Evolutionary conservation across 345 rosid genomes (phyloP).

Genomic region (Bretschneidera sinensis): DNA sequence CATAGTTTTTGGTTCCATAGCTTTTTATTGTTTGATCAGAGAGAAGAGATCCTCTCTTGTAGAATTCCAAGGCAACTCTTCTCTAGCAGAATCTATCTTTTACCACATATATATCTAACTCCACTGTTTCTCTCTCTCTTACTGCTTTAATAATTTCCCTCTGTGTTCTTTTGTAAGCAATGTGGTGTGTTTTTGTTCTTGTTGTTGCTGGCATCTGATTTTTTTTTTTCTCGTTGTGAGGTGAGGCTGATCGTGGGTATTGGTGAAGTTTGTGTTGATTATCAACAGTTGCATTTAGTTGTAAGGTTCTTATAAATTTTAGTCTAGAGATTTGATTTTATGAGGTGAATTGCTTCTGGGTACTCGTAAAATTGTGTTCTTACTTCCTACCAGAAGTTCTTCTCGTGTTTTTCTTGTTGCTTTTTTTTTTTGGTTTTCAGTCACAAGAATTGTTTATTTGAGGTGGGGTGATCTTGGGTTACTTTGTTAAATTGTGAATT

Average conservation of each 20-base stretch:
- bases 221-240: slow-evolving; percentile 12
- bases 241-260: slow-evolving; percentile 2
- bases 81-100: slow-evolving; percentile 29
- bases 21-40: too few relatives aligned
- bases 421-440: slow-evolving; percentile 12
- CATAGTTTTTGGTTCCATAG: slow-evolving; percentile 9
- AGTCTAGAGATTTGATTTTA: slow-evolving; percentile 5
- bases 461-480: slow-evolving; percentile 19
- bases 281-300: background rate
- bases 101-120: slow-evolving; percentile 7
- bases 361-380: background rate
- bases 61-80: slow-evolving; percentile 24
- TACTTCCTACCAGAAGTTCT: background rate
- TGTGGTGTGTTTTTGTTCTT: too few relatives aligned
- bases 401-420: slow-evolving; percentile 12
- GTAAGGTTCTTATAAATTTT: slow-evolving; percentile 1
- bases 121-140: slow-evolving; percentile 2
- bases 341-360: slow-evolving; percentile 1
- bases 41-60: slow-evolving; percentile 17
- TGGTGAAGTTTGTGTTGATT: slow-evolving; percentile 1
- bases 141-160: background rate
- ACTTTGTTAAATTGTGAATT: background rate
- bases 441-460: slow-evolving; percentile 15
- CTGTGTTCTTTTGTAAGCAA: too few relatives aligned
- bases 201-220: slow-evolving; percentile 13